Evolutionary conservation across 2,329 filamentous ascomycete species (phyloP), one percentile per base, ranked within the genome.

Genomic region (Alternaria sp.): DNA sequence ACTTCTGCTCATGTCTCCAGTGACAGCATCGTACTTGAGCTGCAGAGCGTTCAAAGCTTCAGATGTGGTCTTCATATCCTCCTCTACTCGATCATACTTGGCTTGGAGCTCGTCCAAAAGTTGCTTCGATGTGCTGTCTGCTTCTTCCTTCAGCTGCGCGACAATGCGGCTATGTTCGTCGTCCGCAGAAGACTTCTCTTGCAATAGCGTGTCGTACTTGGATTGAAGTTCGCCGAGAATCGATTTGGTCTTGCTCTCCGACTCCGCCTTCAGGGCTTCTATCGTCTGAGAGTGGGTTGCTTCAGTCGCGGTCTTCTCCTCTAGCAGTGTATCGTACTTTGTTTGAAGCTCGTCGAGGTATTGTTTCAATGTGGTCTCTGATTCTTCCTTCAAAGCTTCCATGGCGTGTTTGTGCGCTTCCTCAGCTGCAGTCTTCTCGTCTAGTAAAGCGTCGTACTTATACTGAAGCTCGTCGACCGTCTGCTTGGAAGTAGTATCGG

Each of bases 341-440:
- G 56, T 44, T 39, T 68, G 63, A 4, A 66, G 36, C 20, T 66
- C 62, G 4, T 49, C 55, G 3, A 64, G 46, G 2, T 57, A 47
- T 46, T 55, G 51, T 26, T 67, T 71, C 1, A 70, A 68, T 4
- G 66, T 51, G 22, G 46, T 62, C 12, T 70, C 63, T 7, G 61
- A 67, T 26, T 74, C 69, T 36, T 69, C 41, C 57, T 71, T 69
- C 14, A 75, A 39, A 11, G 69, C 63, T 24, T 75, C 65, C 14
- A 76, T 62, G 2, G 71, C 72, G 28, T 55, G 64, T 26, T 36
- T 61, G 42, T 76, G 72, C 2, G 67, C 68, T 54, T 69, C 67
- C 49, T 74, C 69, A 1, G 63, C 64, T 36, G 65, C 59, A 6
- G 63, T 70, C 62, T 75, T 75, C 30, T 76, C 74, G 54, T 67